Evolutionary conservation across 768 basidiomycete species (phyloP), one percentile per base, ranked within the genome.

Genomic region (Suillus ampliporus): DNA sequence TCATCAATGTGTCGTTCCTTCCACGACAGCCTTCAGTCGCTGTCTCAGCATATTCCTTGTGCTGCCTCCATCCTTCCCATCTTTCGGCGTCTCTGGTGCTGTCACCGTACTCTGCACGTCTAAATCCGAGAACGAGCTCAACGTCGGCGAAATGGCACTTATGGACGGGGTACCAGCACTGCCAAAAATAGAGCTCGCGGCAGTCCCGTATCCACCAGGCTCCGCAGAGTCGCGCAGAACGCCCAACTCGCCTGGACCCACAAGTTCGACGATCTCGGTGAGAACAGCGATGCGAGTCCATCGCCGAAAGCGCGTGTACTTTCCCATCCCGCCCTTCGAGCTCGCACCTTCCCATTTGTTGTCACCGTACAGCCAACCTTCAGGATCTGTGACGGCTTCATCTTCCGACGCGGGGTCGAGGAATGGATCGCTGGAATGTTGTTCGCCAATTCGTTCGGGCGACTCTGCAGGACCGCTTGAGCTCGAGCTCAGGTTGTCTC

Each of bases 311-410:
- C 95, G 86, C 1, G 95, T 97, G 74, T 92, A 96, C 89, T 95
- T 95, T 74, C 95, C 91, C 78, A 96, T 85, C 7, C 94, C 93
- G 53, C 93, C 92, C 67, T 89, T 90, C 60, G 80, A 79, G 59
- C 86, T 88, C 50, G 84, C 80, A 21, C 79, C 83, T 71, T 97
- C 95, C 95, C 95, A 98, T 73, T 97, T 97, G 74, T 98, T 98
- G 68, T 96, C 95, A 2, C 89, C 90, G 69, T 95, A 97, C 7
- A 95, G 84, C 95, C 95, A 98, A 5, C 95, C 95, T 64, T 96
- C 94, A 4, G 81, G 72, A 71, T 98, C 95, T 2, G 95, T 97
- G 41, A 78, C 72, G 34, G 79, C 77, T 48, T 88, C 85, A 58
- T 86, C 85, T 2, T 83, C 82, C 17, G 77, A 76, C 3, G 72